Percentiles rank a stretch among this genome's conserved stretches.
Evolutionary conservation across 768 basidiomycete genomes (phyloP).

Genomic region (Clitopilus hobsonii): DNA sequence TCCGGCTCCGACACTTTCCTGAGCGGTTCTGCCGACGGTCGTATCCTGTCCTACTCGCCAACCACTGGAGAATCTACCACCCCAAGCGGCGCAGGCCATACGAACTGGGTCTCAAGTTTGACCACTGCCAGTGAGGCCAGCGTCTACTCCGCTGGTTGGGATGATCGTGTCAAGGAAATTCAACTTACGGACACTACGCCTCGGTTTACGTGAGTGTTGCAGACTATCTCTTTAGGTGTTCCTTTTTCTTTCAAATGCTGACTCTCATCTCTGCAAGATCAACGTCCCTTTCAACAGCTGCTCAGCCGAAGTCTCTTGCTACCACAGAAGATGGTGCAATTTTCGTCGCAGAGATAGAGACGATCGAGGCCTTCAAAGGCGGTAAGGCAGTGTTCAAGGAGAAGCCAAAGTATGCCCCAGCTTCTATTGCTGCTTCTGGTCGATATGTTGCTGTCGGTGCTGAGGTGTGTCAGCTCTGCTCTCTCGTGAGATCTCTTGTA

Average conservation of each 20-base stretch:
- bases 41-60: slow-evolving; percentile 59
- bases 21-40: slow-evolving; percentile 77
- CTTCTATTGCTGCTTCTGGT: slow-evolving; percentile 50
- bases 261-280: slow-evolving; percentile 35
- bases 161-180: slow-evolving; percentile 74
- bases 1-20: slow-evolving; percentile 59
- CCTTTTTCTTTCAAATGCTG: neutral
- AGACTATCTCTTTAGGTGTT: neutral
- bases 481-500: neutral
- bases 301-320: slow-evolving; percentile 70
- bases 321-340: slow-evolving; percentile 55
- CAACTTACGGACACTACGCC: slow-evolving; percentile 16
- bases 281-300: slow-evolving; percentile 43
- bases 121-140: slow-evolving; percentile 37
- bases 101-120: slow-evolving; percentile 64
- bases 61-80: slow-evolving; percentile 36
- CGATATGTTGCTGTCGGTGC: slow-evolving; percentile 65
- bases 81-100: slow-evolving; percentile 64
- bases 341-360: slow-evolving; percentile 56
- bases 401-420: slow-evolving; percentile 46
- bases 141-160: slow-evolving; percentile 72
- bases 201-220: neutral
- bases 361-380: slow-evolving; percentile 61
- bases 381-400: slow-evolving; percentile 66
- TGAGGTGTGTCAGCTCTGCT: slow-evolving; percentile 44